phyloP scores from a whole-genome alignment of 441 rosid genomes.

The Hypseocharis bilobata region DNA sequence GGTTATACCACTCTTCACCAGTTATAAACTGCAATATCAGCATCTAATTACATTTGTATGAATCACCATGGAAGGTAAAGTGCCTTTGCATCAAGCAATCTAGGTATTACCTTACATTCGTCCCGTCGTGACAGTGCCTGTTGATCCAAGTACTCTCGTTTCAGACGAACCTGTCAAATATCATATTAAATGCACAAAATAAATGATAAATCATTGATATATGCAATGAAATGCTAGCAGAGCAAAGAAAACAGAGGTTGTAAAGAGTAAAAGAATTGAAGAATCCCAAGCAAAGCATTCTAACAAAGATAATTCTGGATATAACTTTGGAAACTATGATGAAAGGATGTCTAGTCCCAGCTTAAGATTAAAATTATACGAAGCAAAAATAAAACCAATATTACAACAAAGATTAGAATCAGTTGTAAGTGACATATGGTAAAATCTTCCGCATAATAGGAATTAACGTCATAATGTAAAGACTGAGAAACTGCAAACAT shows the following conservation, averaged over 20 bases:
- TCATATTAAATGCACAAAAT: slow-evolving; percentile 9
- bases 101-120: slow-evolving; percentile 44
- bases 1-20: slow-evolving; percentile 85
- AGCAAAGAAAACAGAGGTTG: not conserved
- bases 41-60: slow-evolving; percentile 22
- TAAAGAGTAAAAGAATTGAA: not conserved
- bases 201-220: slow-evolving; percentile 18
- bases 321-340: not conserved
- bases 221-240: not conserved
- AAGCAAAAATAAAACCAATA: not conserved
- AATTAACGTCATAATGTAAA: too few relatives aligned
- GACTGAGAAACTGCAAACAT: too few relatives aligned
- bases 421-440: too few relatives aligned
- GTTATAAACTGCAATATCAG: slow-evolving; percentile 41
- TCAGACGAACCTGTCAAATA: slow-evolving; percentile 63
- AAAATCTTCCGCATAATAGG: too few relatives aligned
- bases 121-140: slow-evolving; percentile 31
- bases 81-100: slow-evolving; percentile 17
- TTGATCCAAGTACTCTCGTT: slow-evolving; percentile 80
- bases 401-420: not conserved
- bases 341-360: not conserved
- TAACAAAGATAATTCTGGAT: not conserved
- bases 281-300: not conserved
- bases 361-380: not conserved
- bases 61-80: slow-evolving; percentile 12